Evolutionary conservation across 805 yeast genomes (phyloP).

Genomic region (Wickerhamiella azyma): DNA sequence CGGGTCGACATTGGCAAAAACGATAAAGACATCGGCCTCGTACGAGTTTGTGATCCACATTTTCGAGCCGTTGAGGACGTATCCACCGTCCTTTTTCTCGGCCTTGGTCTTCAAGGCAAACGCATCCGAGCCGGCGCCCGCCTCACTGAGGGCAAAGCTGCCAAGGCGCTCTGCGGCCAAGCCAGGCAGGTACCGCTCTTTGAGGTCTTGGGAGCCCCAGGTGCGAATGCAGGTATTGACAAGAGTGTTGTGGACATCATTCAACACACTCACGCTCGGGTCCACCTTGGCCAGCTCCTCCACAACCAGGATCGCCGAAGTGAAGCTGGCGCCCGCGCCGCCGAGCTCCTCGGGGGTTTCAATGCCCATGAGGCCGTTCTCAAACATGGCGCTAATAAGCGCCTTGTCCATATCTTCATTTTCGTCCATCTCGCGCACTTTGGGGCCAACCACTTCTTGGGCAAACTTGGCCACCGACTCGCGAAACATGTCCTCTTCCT

Average conservation of each 20-base stretch:
- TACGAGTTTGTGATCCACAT: slow-evolving; percentile 36
- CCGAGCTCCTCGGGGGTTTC: slow-evolving; percentile 35
- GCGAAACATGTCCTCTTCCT: slow-evolving; percentile 31
- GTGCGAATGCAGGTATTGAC: slow-evolving; percentile 31
- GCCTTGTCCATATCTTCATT: slow-evolving; percentile 19
- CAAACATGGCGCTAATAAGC: slow-evolving; percentile 18
- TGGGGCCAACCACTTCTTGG: slow-evolving; percentile 29
- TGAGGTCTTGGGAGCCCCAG: slow-evolving; percentile 27
- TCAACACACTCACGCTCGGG: slow-evolving; percentile 30
- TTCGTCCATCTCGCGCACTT: slow-evolving; percentile 27
- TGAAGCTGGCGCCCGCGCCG: slow-evolving; percentile 34
- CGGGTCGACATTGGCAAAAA: slow-evolving; percentile 31
- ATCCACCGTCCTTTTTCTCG: slow-evolving; percentile 28
- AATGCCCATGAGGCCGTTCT: slow-evolving; percentile 33
- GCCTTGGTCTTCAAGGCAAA: slow-evolving; percentile 31
- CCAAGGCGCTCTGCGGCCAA: slow-evolving; percentile 28
- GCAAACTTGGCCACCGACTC: slow-evolving; percentile 30
- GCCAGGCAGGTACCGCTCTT: slow-evolving; percentile 30
- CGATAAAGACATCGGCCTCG: slow-evolving; percentile 31
- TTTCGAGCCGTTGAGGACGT: slow-evolving; percentile 30
- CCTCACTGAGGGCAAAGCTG: slow-evolving; percentile 30
- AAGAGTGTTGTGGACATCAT: slow-evolving; percentile 34
- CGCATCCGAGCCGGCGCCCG: slow-evolving; percentile 32
- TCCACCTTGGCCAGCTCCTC: slow-evolving; percentile 34
- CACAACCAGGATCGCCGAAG: slow-evolving; percentile 32